A percentile compares a stretch with the other conserved stretches of the same genome.
These are phyloP conservation scores for Pseudomicrostroma phylloplanum DNA, from an alignment of 1,284 basidiomycete genomes.

Conservation along the genomic window DNA sequence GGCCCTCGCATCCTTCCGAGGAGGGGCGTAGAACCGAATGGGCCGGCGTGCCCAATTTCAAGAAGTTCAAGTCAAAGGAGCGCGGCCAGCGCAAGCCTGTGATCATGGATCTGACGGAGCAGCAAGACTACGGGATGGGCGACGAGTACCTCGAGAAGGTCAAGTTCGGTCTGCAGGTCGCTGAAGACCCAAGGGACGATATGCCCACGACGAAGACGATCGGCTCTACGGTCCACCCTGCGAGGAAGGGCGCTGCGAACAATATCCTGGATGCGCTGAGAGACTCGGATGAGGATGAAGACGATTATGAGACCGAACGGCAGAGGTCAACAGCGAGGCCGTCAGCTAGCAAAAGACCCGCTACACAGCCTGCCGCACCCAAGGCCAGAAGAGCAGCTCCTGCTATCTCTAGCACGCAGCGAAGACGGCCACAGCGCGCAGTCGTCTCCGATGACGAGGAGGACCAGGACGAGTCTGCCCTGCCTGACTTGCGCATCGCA, in stretches of 20 bases:
- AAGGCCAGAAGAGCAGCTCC: too few relatives aligned
- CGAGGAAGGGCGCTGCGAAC: not conserved
- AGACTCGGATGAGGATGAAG: slow-evolving; percentile 3
- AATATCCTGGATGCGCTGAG: slow-evolving; percentile 1
- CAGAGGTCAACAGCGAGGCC: too few relatives aligned
- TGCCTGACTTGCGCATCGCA: not conserved
- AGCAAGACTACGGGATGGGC: slow-evolving; percentile 24
- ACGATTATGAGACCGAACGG: not conserved
- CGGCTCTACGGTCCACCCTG: not conserved
- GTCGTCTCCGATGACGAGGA: slow-evolving; percentile 4
- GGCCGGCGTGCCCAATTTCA: slow-evolving; percentile 16
- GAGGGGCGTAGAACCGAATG: not conserved
- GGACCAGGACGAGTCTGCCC: slow-evolving; percentile 1
- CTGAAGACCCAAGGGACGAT: not conserved
- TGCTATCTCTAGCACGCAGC: too few relatives aligned
- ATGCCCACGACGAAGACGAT: slow-evolving; percentile 2
- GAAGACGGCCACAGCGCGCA: too few relatives aligned
- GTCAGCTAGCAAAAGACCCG: too few relatives aligned
- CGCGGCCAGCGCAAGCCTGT: slow-evolving; percentile 9
- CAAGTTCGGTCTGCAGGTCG: not conserved
- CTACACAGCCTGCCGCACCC: too few relatives aligned
- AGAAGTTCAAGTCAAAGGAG: slow-evolving; percentile 12
- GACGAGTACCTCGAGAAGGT: slow-evolving; percentile 16
- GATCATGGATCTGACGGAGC: slow-evolving; percentile 20
- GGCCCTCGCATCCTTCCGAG: too few relatives aligned